These are phyloP conservation scores for Hymenoscyphus fructigenus DNA, from an alignment of 2,329 filamentous ascomycete genomes.

Conservation along the genomic window DNA sequence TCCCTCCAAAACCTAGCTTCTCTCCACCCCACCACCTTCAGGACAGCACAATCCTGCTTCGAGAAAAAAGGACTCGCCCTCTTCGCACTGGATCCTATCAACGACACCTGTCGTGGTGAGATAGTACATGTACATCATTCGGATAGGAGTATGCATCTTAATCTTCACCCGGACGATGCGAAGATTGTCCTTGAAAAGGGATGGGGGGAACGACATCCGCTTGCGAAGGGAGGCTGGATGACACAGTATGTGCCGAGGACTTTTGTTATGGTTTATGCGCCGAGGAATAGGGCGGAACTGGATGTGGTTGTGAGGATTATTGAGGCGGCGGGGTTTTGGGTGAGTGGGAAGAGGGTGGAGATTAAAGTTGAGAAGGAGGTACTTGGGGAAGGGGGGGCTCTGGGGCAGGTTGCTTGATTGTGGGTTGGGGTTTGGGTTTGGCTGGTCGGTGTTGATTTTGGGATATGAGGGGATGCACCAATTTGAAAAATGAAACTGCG, in stretches of 20 bases:
- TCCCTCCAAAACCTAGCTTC: conserved; percentile 53
- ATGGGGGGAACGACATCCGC: conserved; percentile 72
- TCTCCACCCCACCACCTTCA: conserved; percentile 48
- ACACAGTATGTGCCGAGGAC: conserved; percentile 68
- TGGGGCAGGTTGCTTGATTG: not conserved
- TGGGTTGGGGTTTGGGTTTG: not conserved
- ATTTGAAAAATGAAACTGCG: no score
- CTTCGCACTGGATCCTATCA: conserved; percentile 65
- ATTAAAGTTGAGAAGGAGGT: not conserved
- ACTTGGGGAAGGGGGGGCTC: not conserved
- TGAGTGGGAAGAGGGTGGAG: conserved; percentile 6
- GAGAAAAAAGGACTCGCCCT: conserved; percentile 80
- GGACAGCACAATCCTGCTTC: conserved; percentile 69
- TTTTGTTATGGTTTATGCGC: conserved; percentile 83
- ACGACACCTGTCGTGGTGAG: conserved; percentile 75
- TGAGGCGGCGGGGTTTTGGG: conserved; percentile 72
- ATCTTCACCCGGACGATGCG: conserved; percentile 76
- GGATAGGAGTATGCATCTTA: conserved; percentile 77
- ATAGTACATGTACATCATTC: conserved; percentile 77
- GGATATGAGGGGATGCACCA: no score
- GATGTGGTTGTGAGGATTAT: conserved; percentile 67
- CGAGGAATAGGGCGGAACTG: conserved; percentile 67
- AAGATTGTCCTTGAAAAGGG: conserved; percentile 69
- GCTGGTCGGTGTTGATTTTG: not conserved
- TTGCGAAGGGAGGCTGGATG: conserved; percentile 66